Base-by-base conservation (phyloP, 805 yeast genomes). In the Candida dendrica region DNA sequence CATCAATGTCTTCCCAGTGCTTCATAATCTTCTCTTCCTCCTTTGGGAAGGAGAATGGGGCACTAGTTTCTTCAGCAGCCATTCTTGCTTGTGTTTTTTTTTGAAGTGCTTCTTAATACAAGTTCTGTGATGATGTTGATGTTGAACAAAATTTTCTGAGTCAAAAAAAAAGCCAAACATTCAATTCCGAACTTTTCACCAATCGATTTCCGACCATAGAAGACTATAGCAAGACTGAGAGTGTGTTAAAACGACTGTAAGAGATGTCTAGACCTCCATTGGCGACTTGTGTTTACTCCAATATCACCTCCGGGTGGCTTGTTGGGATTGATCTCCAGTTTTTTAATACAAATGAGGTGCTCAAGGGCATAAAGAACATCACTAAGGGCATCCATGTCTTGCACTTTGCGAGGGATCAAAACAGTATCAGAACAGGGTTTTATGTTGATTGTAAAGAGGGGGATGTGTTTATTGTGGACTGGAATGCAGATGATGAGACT, bases 1-100 rank as follows among this genome's bases (percentile, higher is more conserved):
- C 98, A 62, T 89, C 84, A 54, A 88, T 77, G 50, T 89, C 95
- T 42, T 84, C 75, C 99, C 99, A 93, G 57, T 72, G 74, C 37
- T 75, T 70, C 43, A 83, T 72, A 51, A 91, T 78, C 53, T 81
- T 79, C 60, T 86, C 95, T 68, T 93, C 99, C 58, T 89, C 97
- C 50, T 69, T 74, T 41, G 98, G 86, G 69, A 93, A 93, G 49
- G 84, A 81, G 59, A 84, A 83, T 35, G 58, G 65, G 18, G 60
- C 40, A 16, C 49, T 43, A 17, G 36, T 39, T 41, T 45, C 48
- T 46, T 56, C 59, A 49, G 65, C 71, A 44, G 69, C 58, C 71
- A 66, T 64, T 15, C 11, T 18, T 6, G 10, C 13, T 17, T 6
- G 33, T 30, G 33, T 30, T 15, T 30, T 14, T 5, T n/a, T n/a